Base-by-base conservation (phyloP, 495 filamentous ascomycete species). In the Podospora fimiseda region DNA sequence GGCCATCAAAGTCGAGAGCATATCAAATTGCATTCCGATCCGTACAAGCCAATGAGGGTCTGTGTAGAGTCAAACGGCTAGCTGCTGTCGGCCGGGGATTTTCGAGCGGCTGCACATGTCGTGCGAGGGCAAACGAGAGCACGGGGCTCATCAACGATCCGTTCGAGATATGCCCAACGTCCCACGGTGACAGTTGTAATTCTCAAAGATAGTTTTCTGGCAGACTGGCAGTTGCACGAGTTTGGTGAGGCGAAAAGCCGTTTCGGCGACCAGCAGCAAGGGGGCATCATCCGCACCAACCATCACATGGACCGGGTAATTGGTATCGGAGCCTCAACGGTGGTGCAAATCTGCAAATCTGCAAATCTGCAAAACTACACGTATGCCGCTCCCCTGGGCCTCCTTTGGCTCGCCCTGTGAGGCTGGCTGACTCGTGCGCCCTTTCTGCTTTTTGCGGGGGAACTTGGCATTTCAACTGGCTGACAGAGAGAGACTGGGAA, bases 31-130 rank as follows among this genome's bases (percentile, higher is more conserved):
- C 20, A 8, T 49, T 19, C 27, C 27, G 27, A 33, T 33, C 11
- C 27, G 46, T 49, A 36, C 39, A 41, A 41, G 39, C 4, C 16
- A 7, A 6, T 41, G 19, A 44, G 42, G 5, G 19, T 19, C 19
- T 19, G 42, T 6, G 9, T 19, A 19, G 22, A 19, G 19, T 3
- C 15, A 9, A 14, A 44, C 15, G 42, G 42, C 7, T 44, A 22
- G 9, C n/a, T 19, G 22, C 50, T 27, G 20, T n/a, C 20, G 20
- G n/a, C 21, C 50, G 50, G 40, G 23, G 27, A 33, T 30, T 52
- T 52, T 52, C 50, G 38, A 51, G 18, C 39, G 37, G 39, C 39
- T 52, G 20, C 46, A 45, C 15, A 45, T 52, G 38, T 39, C 40
- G 50, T 52, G 39, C 39, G 40, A 52, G 21, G 50, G 50, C 22